phyloP scores from a whole-genome alignment of 2,329 filamentous ascomycete species.

The Colletotrichum truncatum region DNA sequence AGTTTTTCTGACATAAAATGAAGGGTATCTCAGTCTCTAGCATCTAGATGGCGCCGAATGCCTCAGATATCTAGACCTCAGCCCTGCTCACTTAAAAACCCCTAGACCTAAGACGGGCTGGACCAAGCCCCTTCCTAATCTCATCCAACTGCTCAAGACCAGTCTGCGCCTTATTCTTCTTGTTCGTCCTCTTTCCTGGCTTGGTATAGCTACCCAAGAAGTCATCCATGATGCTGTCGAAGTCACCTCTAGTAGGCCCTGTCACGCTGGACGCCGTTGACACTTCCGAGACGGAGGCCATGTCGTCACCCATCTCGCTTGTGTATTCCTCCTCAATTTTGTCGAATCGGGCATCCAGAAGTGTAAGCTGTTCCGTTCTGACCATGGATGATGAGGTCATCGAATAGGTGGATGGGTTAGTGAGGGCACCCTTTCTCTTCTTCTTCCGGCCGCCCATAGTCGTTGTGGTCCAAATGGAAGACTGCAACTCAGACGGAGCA shows the following conservation, averaged over 20 bases:
- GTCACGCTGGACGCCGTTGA: constrained; percentile 73
- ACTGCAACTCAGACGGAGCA: constrained; percentile 72
- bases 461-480: constrained; percentile 78
- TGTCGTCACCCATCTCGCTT: constrained; percentile 59
- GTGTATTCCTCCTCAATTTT: constrained; percentile 82
- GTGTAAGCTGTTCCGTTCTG: constrained; percentile 85
- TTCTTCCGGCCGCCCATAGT: constrained; percentile 84
- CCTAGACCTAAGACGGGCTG: constrained; percentile 66
- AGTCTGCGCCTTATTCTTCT: constrained; percentile 82
- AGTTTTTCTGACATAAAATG: constrained; percentile 6
- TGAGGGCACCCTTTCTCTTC: constrained; percentile 95
- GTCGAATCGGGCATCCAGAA: constrained; percentile 92
- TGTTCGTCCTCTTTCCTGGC: constrained; percentile 77
- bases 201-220: constrained; percentile 82
- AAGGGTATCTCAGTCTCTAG: constrained; percentile 21
- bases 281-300: constrained; percentile 66
- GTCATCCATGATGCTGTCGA: constrained; percentile 91
- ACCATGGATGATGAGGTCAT: constrained; percentile 91
- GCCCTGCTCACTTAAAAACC: neutral
- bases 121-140: constrained; percentile 81
- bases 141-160: constrained; percentile 93
- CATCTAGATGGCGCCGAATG: constrained; percentile 4
- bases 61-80: neutral
- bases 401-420: constrained; percentile 85
- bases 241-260: constrained; percentile 78